Evolutionary conservation across 148 eudicot species (phyloP), one percentile per base, ranked within the genome.

Genomic region (Diospyros kaki): DNA sequence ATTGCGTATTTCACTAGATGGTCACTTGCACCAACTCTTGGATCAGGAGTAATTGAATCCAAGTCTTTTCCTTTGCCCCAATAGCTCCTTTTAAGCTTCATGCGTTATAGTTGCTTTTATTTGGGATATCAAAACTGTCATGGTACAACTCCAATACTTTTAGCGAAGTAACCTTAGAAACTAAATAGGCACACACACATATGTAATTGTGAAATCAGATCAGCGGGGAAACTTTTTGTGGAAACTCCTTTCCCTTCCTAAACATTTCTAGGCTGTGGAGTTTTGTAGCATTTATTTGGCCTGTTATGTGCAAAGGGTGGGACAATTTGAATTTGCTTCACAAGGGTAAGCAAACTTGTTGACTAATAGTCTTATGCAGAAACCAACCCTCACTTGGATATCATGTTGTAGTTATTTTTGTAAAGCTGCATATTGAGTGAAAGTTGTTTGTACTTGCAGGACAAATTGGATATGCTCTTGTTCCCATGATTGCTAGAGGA

Each of bases 401-500:
- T 53, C 2, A 4, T 18, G 14, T 18, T 63, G 2, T 13, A 38
- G 2, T 11, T 13, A 48, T 48, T 9, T 73, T 64, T 15, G 9
- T 83, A 75, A 76, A 62, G 13, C 51, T 0, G 39, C 28, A 11
- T 58, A n/a, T 45, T 46, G 48, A 68, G 52, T 43, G 67, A 55
- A 52, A 6, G 42, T 18, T 54, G 68, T 82, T 82, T 73, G 66
- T 64, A 4, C 28, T 66, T 82, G 69, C 75, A 89, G 96, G 96
- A 42, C 96, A 90, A 91, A 90, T 93, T 44, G 98, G 98, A 63
- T 93, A 90, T 83, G 93, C 98, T 51, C 93, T 90, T 76, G 96
- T 90, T 63, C 96, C 96, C 55, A 93, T 93, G 98, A 82, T 93
- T 86, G 98, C 96, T 12, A 91, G 98, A 79, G 98, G 98, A 74